phyloP scores from a whole-genome alignment of 2,329 filamentous ascomycete genomes.

The Phialemonium atrogriseum region DNA sequence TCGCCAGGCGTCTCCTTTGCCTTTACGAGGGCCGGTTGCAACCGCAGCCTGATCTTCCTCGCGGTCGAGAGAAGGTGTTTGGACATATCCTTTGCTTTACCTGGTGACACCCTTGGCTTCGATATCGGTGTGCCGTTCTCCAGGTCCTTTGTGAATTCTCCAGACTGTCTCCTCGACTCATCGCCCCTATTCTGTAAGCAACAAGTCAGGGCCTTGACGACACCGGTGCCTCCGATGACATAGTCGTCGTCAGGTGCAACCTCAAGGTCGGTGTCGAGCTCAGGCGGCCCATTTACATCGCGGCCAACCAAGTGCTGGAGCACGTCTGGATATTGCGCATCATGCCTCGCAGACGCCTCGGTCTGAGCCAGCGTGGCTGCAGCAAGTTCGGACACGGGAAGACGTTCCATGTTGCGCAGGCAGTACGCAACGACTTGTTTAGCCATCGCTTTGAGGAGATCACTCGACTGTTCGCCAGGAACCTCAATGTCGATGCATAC shows the following conservation, averaged over 20 bases:
- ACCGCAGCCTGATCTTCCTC: constrained; percentile 73
- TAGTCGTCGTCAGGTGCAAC: constrained; percentile 85
- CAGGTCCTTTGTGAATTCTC: constrained; percentile 43
- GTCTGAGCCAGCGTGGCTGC: constrained; percentile 26
- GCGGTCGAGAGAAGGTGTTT: constrained; percentile 83
- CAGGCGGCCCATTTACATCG: constrained; percentile 40
- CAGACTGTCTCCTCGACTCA: constrained; percentile 47
- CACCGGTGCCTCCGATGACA: constrained; percentile 88
- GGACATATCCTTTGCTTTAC: constrained; percentile 84
- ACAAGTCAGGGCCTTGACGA: constrained; percentile 88
- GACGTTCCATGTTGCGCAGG: constrained; percentile 78
- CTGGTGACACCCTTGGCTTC: constrained; percentile 30
- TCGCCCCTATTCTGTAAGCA: constrained; percentile 75
- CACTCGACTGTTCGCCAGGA: constrained; percentile 70
- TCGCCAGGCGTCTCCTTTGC: constrained; percentile 61
- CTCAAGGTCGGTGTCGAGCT: constrained; percentile 51
- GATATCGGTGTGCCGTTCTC: constrained; percentile 41
- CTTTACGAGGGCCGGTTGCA: constrained; percentile 76
- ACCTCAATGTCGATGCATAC: constrained; percentile 90
- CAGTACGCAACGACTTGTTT: constrained; percentile 95
- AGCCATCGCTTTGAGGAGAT: constrained; percentile 83
- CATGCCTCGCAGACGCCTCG: constrained; percentile 19
- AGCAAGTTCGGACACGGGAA: constrained; percentile 44
- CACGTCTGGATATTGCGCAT: constrained; percentile 62
- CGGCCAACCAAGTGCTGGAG: constrained; percentile 81